These are phyloP conservation scores for Cyphellophora europaea DNA, from an alignment of 2,329 filamentous ascomycete genomes.

Conservation along the genomic window DNA sequence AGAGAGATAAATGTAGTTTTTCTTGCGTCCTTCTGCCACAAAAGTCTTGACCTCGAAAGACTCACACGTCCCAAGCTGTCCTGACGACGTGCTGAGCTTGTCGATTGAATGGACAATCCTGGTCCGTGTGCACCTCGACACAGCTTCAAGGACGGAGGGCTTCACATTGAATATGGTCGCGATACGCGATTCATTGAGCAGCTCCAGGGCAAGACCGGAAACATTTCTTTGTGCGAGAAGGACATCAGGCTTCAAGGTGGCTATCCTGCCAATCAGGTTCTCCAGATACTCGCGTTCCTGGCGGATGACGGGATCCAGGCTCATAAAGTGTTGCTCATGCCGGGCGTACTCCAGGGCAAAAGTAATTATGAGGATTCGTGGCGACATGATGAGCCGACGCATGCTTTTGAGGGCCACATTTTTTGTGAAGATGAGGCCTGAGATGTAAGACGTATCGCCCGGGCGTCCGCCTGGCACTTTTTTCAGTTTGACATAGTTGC, in stretches of 20 bases:
- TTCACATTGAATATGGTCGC: constrained; percentile 96
- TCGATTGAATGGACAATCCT: constrained; percentile 91
- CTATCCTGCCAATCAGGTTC: constrained; percentile 85
- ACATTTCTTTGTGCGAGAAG: constrained; percentile 89
- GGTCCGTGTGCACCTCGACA: constrained; percentile 84
- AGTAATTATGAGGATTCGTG: constrained; percentile 82
- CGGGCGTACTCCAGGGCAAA: constrained; percentile 95
- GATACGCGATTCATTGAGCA: constrained; percentile 79
- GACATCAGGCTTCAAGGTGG: constrained; percentile 73
- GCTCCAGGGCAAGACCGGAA: constrained; percentile 80
- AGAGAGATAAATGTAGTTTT: constrained; percentile 92
- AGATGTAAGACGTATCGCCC: constrained; percentile 90
- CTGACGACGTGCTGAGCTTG: constrained; percentile 69
- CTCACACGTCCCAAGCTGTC: constrained; percentile 69
- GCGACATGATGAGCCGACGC: constrained; percentile 73
- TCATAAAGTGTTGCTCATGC: constrained; percentile 94
- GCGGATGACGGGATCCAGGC: constrained; percentile 87
- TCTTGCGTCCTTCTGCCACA: constrained; percentile 73
- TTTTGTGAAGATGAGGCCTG: constrained; percentile 93
- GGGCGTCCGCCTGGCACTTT: constrained; percentile 87
- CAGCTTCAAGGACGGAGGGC: constrained; percentile 86
- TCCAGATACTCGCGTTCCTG: constrained; percentile 91
- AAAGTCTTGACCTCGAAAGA: constrained; percentile 96
- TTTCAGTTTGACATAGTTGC: constrained; percentile 95
- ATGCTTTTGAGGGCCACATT: constrained; percentile 95